Conservation (phyloP, 441 rosid species). For the Adansonia gregorii region DNA sequence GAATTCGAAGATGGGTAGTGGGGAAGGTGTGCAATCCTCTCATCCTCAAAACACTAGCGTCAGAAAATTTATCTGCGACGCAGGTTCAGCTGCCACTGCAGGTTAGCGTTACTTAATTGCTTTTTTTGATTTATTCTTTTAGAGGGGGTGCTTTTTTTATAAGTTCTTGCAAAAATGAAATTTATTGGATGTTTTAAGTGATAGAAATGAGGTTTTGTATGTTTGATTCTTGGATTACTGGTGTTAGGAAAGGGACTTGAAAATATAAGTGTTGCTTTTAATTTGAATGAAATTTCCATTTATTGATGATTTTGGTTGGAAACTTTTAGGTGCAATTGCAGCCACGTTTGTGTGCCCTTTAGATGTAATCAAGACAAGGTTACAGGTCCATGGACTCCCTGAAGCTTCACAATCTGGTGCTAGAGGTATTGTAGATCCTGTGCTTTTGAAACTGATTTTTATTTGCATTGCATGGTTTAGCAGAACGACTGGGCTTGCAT, state of each 20-base stretch:
- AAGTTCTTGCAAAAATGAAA: background rate
- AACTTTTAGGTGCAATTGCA: conserved; percentile 73
- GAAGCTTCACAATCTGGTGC: conserved; percentile 49
- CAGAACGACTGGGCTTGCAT: background rate
- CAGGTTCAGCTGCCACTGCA: conserved; percentile 83
- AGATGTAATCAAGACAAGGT: conserved; percentile 95
- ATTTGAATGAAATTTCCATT: background rate
- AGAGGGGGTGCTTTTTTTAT: background rate
- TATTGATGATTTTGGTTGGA: conserved; percentile 16
- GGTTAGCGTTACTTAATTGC: conserved; percentile 45
- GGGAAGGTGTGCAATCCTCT: conserved; percentile 39
- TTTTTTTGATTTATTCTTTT: conserved; percentile 27
- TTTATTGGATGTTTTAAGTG: background rate
- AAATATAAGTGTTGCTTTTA: background rate
- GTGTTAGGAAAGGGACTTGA: background rate
- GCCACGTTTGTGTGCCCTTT: conserved; percentile 93
- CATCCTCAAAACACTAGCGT: conserved; percentile 39
- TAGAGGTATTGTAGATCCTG: conserved; percentile 49
- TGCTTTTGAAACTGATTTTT: background rate
- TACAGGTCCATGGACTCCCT: conserved; percentile 90
- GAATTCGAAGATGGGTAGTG: conserved; percentile 45
- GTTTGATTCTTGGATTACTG: background rate
- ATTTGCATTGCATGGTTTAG: background rate
- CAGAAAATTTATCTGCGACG: conserved; percentile 54
- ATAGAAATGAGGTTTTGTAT: background rate